A percentile compares a stretch with the other conserved stretches of the same genome.
These are phyloP conservation scores for Guadua angustifolia DNA, from an alignment of 176 grass and related monocot species.

Conservation along the genomic window DNA sequence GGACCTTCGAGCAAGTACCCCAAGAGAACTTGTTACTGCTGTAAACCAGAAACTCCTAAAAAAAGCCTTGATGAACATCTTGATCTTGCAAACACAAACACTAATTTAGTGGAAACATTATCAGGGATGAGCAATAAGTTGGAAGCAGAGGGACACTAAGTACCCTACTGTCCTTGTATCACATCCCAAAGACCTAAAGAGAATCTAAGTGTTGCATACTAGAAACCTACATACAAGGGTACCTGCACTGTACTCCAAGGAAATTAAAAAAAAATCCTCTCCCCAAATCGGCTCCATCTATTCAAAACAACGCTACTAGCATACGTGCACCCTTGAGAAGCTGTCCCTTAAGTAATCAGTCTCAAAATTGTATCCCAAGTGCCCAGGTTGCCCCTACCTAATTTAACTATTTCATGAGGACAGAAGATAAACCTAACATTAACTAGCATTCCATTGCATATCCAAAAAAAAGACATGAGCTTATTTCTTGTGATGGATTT, in stretches of 20 bases:
- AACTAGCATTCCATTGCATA: not conserved
- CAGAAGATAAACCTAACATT: not conserved
- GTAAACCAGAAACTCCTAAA: not conserved
- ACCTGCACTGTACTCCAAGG: not conserved
- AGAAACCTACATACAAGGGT: slow-evolving; percentile 1
- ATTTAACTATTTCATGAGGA: not conserved
- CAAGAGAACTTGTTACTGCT: not conserved
- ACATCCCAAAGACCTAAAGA: not conserved
- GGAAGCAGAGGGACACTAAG: not conserved
- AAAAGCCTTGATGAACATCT: not conserved
- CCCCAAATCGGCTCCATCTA: not conserved
- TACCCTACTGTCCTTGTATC: not conserved
- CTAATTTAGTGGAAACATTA: not conserved
- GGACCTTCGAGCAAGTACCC: not conserved
- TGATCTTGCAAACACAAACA: not conserved
- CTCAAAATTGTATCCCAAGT: not conserved
- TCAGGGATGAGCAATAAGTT: not conserved
- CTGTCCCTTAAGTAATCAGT: not conserved
- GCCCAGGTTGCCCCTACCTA: not conserved
- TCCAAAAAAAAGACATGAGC: not conserved
- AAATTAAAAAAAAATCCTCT: not conserved
- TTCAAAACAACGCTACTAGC: not conserved
- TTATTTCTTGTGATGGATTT: not conserved
- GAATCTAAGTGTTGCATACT: not conserved
- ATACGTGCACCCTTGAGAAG: not conserved